Conservation (phyloP, 2,329 filamentous ascomycete genomes). For the Dactylonectria estremocensis region DNA sequence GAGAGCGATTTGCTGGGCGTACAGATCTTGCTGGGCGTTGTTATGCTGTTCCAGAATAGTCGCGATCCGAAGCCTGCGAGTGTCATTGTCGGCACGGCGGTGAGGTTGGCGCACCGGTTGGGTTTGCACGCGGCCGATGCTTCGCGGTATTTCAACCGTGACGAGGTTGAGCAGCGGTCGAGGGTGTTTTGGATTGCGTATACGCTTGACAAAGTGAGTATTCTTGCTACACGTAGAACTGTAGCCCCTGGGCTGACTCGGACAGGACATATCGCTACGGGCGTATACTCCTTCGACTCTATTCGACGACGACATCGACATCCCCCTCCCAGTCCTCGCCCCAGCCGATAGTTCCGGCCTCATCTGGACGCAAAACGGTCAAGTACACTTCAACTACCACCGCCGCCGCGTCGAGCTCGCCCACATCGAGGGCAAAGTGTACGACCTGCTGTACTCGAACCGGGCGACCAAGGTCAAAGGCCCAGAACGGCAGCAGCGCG, state of each 20-base stretch:
- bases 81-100: constrained; percentile 57
- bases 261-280: constrained; percentile 54
- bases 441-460: constrained; percentile 57
- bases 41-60: constrained; percentile 56
- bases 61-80: constrained; percentile 56
- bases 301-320: constrained; percentile 58
- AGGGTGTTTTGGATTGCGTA: constrained; percentile 61
- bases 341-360: constrained; percentile 52
- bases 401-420: constrained; percentile 58
- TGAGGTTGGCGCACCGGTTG: constrained; percentile 56
- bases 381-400: constrained; percentile 56
- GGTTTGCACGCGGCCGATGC: constrained; percentile 53
- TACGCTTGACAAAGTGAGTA: constrained; percentile 56
- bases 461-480: constrained; percentile 47
- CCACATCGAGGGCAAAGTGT: constrained; percentile 59
- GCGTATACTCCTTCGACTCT: constrained; percentile 57
- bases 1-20: constrained; percentile 57
- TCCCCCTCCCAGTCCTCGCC: constrained; percentile 53
- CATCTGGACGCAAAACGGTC: constrained; percentile 54
- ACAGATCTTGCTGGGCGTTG: constrained; percentile 57
- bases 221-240: fast-evolving
- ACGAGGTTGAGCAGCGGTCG: constrained; percentile 53
- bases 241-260: background rate
- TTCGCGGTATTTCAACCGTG: constrained; percentile 42
- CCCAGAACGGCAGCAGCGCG: constrained; percentile 49